A percentile compares a stretch with the other conserved stretches of the same genome.
Evolutionary conservation across 2,329 filamentous ascomycete genomes (phyloP).

Genomic region (Fusarium sp.): DNA sequence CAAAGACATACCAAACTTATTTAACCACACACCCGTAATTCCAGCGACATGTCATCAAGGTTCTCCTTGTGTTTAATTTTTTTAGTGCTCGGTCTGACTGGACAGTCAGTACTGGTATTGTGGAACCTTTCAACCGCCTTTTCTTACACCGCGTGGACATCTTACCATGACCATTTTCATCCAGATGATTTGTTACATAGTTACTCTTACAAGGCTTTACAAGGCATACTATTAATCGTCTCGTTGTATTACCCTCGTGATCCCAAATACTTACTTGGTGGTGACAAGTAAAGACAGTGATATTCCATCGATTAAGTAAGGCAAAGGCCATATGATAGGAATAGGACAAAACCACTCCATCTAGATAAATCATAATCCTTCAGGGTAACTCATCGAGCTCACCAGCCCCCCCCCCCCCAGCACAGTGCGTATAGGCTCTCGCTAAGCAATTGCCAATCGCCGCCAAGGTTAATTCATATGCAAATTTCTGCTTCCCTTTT

Average conservation of each 20-base stretch:
- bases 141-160: slow-evolving; percentile 24
- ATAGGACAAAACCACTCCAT: too few species aligned
- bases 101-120: background rate
- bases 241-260: slow-evolving; percentile 14
- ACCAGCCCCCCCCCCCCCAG: background rate
- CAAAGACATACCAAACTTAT: background rate
- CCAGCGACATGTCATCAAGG: slow-evolving; percentile 35
- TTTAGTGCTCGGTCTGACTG: background rate
- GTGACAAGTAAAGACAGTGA: background rate
- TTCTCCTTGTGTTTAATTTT: slow-evolving; percentile 11
- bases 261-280: background rate
- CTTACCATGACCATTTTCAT: slow-evolving; percentile 12
- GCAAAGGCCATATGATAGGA: background rate
- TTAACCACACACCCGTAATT: slow-evolving; percentile 12
- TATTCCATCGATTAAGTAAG: background rate
- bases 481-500: slow-evolving; percentile 13
- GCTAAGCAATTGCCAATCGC: slow-evolving; percentile 15
- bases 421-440: slow-evolving; percentile 7
- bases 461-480: slow-evolving; percentile 18
- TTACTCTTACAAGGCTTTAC: too few species aligned
- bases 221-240: too few species aligned
- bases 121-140: slow-evolving; percentile 11
- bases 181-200: too few species aligned
- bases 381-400: background rate
- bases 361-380: too few species aligned